A percentile compares a stretch with the other conserved stretches of the same genome.
These are phyloP conservation scores for Malassezia brasiliensis DNA, from an alignment of 1,284 basidiomycete genomes.

Conservation along the genomic window DNA sequence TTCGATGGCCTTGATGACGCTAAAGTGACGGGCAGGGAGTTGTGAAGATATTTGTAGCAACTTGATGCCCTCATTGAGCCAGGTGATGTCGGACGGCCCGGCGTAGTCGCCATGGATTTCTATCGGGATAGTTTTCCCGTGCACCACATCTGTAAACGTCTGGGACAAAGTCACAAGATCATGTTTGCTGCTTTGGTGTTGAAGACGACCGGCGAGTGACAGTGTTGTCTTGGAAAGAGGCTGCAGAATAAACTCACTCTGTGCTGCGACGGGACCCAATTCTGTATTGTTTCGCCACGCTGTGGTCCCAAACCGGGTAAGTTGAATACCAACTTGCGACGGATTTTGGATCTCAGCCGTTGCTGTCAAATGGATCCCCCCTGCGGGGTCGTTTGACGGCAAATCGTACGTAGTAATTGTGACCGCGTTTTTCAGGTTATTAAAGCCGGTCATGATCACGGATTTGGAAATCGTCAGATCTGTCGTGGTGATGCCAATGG, in stretches of 20 bases:
- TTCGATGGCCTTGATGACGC: slow-evolving; percentile 60
- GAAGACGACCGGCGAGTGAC: slow-evolving; percentile 58
- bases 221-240: slow-evolving; percentile 56
- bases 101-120: slow-evolving; percentile 59
- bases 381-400: slow-evolving; percentile 62
- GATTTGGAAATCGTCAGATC: slow-evolving; percentile 57
- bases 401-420: slow-evolving; percentile 63
- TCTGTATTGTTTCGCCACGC: slow-evolving; percentile 55
- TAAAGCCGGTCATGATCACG: slow-evolving; percentile 64
- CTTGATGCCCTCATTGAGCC: slow-evolving; percentile 68
- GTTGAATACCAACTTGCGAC: slow-evolving; percentile 64
- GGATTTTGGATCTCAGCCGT: slow-evolving; percentile 60
- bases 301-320: slow-evolving; percentile 59
- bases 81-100: slow-evolving; percentile 58
- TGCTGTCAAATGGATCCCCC: slow-evolving; percentile 63
- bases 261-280: slow-evolving; percentile 58
- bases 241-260: slow-evolving; percentile 54
- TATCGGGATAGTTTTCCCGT: slow-evolving; percentile 59
- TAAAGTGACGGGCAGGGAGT: slow-evolving; percentile 61
- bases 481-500: slow-evolving; percentile 51
- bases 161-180: slow-evolving; percentile 58
- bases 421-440: slow-evolving; percentile 60
- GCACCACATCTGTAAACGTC: slow-evolving; percentile 66
- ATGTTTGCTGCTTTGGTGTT: slow-evolving; percentile 55
- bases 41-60: slow-evolving; percentile 57